Evolutionary conservation across 83 land plant species (phyloP).

Genomic region (Diphasiastrum complanatum): DNA sequence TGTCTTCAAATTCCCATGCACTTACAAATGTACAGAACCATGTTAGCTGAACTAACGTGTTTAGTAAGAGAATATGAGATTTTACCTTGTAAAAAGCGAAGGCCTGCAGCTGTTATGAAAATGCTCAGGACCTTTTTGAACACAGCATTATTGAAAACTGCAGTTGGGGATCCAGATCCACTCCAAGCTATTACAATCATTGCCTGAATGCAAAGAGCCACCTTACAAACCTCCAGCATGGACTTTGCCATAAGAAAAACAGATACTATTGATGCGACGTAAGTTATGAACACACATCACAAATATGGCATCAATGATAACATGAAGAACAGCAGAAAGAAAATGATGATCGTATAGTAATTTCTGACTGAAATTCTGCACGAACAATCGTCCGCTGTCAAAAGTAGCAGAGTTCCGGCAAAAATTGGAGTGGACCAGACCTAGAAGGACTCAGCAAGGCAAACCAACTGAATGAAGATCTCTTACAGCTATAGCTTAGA

Average conservation of each 20-base stretch:
- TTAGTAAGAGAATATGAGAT: too few relatives aligned
- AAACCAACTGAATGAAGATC: too few relatives aligned
- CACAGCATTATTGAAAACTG: slow-evolving; percentile 41
- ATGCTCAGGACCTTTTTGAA: slow-evolving; percentile 59
- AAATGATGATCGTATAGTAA: too few relatives aligned
- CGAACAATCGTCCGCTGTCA: too few relatives aligned
- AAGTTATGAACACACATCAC: too few relatives aligned
- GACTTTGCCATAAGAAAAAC: background rate
- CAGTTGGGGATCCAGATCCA: slow-evolving; percentile 31
- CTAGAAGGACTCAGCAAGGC: too few relatives aligned
- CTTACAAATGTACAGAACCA: background rate
- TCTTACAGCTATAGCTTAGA: too few relatives aligned
- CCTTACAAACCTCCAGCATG: background rate
- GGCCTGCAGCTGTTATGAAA: slow-evolving; percentile 85
- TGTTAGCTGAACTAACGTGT: background rate
- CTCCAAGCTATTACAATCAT: slow-evolving; percentile 78
- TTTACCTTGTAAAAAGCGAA: slow-evolving; percentile 80
- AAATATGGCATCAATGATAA: too few relatives aligned
- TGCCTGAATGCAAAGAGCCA: slow-evolving; percentile 39
- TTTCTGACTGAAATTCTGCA: too few relatives aligned
- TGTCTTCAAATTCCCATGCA: background rate
- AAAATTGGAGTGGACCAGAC: too few relatives aligned
- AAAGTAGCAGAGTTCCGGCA: too few relatives aligned
- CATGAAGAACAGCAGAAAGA: too few relatives aligned
- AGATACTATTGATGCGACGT: background rate